These are phyloP conservation scores for Clathrus columnatus DNA, from an alignment of 768 basidiomycete species.

Conservation along the genomic window DNA sequence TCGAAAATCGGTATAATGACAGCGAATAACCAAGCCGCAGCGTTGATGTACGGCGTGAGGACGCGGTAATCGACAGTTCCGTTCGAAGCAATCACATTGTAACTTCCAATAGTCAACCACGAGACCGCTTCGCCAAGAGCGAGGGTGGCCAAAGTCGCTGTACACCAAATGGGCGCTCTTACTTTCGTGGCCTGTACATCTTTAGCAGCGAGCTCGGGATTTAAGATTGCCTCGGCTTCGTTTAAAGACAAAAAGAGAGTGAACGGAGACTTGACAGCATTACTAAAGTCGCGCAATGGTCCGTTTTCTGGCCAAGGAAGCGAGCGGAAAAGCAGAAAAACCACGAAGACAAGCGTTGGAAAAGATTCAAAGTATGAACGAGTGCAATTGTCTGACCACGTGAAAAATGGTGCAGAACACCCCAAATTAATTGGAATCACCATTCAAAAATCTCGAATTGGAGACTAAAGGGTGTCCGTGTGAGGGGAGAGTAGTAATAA, in stretches of 20 bases:
- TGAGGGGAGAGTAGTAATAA: no score
- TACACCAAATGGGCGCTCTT: conserved; percentile 48
- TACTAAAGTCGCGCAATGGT: not conserved
- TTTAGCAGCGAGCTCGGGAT: not conserved
- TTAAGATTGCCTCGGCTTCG: conserved; percentile 15
- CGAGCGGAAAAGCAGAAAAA: not conserved
- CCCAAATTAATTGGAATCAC: not conserved
- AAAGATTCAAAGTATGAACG: conserved; percentile 8
- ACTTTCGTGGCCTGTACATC: not conserved
- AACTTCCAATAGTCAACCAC: conserved; percentile 58
- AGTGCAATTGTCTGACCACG: conserved; percentile 8
- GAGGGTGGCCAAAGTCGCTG: conserved; percentile 44
- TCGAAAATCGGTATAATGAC: conserved; percentile 43
- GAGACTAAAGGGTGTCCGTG: no score
- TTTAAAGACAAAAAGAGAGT: conserved; percentile 11
- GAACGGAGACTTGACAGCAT: not conserved
- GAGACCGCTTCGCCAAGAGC: conserved; percentile 47
- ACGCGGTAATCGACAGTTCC: conserved; percentile 23
- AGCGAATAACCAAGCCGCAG: conserved; percentile 60
- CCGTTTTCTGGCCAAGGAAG: not conserved
- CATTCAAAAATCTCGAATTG: no score
- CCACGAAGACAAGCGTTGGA: conserved; percentile 4
- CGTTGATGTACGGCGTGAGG: conserved; percentile 37
- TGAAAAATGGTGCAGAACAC: not conserved
- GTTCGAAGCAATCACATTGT: conserved; percentile 26